Evolutionary conservation across 140 eudicot genomes (phyloP), one percentile per base, ranked within the genome.

Genomic region (Anethum foeniculum): DNA sequence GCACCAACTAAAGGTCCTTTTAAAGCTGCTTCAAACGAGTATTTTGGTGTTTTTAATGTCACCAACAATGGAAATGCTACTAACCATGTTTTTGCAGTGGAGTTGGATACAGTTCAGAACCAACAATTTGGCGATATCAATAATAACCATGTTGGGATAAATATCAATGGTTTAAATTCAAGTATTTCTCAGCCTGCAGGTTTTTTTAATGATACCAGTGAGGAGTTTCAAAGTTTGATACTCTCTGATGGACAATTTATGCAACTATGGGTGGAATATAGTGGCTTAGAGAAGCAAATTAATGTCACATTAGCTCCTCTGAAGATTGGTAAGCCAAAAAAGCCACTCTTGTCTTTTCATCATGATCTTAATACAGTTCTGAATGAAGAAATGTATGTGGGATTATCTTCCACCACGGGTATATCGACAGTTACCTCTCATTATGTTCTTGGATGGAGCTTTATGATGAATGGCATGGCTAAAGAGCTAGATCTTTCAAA

Each of bases 71-170:
- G 79, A 1, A 71, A 25, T 7, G 19, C 52, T 3, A 7, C 65
- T 7, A 83, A 78, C 34, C 82, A 77, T 71, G 82, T 83, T 76
- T 74, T 86, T 25, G 89, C 82, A 18, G 82, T 86, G 34, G 89
- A 86, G 78, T 34, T 82, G 56, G 89, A 86, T 77, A 82, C 86
- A 2, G 2, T 76, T 3, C 41, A 13, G 47, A 84, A 60, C 81
- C 18, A 3, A 0, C 78, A 71, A 6, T 36, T 69, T 7, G 30
- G 44, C 18, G 89, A 86, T 75, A 80, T 77, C 11, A 36, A 80
- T 73, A 74, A 41, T 43, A 80, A 86, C 46, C 89, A 86, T 54
- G 86, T 86, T 62, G 89, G 89, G 13, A 56, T 86, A 14, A 82
- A 86, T 47, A 34, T 86, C 6, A 71, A 77, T 51, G 47, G 79